Evolutionary conservation across 164 flowering plant genomes (phyloP).

Genomic region (Annona squamosa): DNA sequence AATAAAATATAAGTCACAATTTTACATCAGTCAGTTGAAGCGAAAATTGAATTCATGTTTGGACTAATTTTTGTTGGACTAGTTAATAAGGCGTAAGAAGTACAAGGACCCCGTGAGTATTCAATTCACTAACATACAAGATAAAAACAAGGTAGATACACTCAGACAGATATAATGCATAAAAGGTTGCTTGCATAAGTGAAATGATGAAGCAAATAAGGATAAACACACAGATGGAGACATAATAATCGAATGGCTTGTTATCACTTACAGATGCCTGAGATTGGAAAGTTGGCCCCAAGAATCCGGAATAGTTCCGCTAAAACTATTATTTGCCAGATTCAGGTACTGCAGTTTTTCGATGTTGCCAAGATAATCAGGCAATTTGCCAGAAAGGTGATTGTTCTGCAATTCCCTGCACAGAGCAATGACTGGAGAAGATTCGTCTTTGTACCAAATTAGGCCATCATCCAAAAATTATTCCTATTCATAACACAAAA

Average conservation of each 20-base stretch:
- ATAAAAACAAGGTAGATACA: not conserved
- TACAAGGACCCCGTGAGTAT: not conserved
- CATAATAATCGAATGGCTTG: not conserved
- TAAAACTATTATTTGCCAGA: constrained; percentile 66
- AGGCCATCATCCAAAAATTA: not conserved
- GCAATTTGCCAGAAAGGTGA: constrained; percentile 62
- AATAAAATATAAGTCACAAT: not conserved
- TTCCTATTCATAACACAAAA: not conserved
- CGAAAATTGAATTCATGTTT: too few species aligned
- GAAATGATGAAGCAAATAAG: not conserved
- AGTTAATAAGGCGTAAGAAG: not conserved
- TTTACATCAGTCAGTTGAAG: too few species aligned
- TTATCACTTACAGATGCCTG: constrained; percentile 61
- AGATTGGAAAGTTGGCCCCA: constrained; percentile 71
- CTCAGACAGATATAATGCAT: not conserved
- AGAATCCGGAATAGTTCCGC: constrained; percentile 54
- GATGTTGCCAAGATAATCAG: constrained; percentile 65
- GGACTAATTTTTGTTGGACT: not conserved
- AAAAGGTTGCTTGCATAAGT: not conserved
- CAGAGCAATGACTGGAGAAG: constrained; percentile 2
- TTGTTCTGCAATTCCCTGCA: constrained; percentile 85
- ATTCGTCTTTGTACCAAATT: not conserved
- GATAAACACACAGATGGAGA: not conserved
- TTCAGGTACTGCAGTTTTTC: constrained; percentile 52
- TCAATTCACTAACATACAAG: not conserved